Evolutionary conservation across 805 yeast species (phyloP), one percentile per base, ranked within the genome.

Genomic region (Ogataea trehalophila): DNA sequence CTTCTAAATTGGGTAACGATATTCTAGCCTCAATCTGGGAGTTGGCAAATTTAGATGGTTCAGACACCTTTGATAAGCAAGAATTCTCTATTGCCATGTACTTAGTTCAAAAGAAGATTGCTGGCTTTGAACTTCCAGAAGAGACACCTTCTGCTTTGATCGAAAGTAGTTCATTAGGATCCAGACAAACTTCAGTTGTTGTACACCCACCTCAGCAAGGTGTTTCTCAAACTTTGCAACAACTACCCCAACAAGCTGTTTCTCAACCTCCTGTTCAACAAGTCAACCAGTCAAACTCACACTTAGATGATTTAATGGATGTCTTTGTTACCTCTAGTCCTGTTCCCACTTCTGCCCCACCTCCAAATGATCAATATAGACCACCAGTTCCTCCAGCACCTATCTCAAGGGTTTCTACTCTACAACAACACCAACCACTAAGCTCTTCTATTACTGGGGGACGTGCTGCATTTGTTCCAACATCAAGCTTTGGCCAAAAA

Each of bases 51-150:
- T 76, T 89, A 52, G 85, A 87, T 55, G 89, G 89, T 65, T 80
- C 87, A 39, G 97, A 97, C 23, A 76, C 76, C 38, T 89, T 94
- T 61, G 76, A 87, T 42, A 80, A 77, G 58, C 74, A 80, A 54
- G 99, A 94, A 65, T 94, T 94, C 65, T 83, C 95, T 3, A 84
- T 94, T 61, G 97, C 98, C 16, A 85, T 94, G 88, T 92, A 84
- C 62, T 76, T 94, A 55, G 94, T 94, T 8, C 95, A 90, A 67
- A 87, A 85, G 66, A 85, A 79, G 59, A 73, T 91, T 49, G 76
- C 86, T 2, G 98, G 98, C 17, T 56, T 59, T 47, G 81, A 78
- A 26, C 73, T 94, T 53, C 98, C 99, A 2, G 80, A 80, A 48
- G 76, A 83, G 14, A 79, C 90, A 20, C 97, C 97, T 2, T 77